These are phyloP conservation scores for Kazachstania sp. DNA, from an alignment of 1,139 yeast genomes.

Conservation along the genomic window DNA sequence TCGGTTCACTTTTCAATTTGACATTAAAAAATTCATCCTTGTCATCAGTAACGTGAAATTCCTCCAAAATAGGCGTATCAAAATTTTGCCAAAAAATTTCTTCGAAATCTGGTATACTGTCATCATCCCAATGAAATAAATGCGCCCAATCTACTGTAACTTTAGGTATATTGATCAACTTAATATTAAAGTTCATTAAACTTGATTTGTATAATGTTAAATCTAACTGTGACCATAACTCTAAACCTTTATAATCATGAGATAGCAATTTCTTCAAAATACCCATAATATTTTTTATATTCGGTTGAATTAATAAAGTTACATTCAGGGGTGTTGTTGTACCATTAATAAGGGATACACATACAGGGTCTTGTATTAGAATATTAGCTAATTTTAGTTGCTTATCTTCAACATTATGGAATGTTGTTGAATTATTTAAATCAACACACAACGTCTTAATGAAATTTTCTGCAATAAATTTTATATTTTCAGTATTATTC, in stretches of 20 bases:
- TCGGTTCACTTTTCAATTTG: slow-evolving; percentile 12
- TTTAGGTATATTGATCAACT: slow-evolving; percentile 9
- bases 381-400: slow-evolving; percentile 15
- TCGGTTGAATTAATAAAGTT: slow-evolving; percentile 21
- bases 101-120: slow-evolving; percentile 4
- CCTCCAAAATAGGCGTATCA: slow-evolving; percentile 13
- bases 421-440: slow-evolving; percentile 21
- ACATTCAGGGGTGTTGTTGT: slow-evolving; percentile 17
- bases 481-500: slow-evolving; percentile 3
- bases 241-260: slow-evolving; percentile 18
- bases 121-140: slow-evolving; percentile 17
- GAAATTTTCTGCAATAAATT: slow-evolving; percentile 14
- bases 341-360: slow-evolving; percentile 19
- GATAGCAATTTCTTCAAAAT: slow-evolving; percentile 24
- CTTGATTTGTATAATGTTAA: slow-evolving; percentile 14
- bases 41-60: slow-evolving; percentile 23
- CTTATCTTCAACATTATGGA: slow-evolving; percentile 11
- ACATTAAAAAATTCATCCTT: slow-evolving; percentile 24
- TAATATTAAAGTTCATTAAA: slow-evolving; percentile 3
- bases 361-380: slow-evolving; percentile 16
- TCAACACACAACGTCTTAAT: slow-evolving; percentile 19
- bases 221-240: slow-evolving; percentile 23
- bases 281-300: slow-evolving; percentile 19
- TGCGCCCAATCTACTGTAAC: slow-evolving; percentile 28
- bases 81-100: slow-evolving; percentile 10